A percentile compares a stretch with the other conserved stretches of the same genome.
Conservation (phyloP, 2,329 filamentous ascomycete genomes). For the Gnomoniopsis sp. region DNA sequence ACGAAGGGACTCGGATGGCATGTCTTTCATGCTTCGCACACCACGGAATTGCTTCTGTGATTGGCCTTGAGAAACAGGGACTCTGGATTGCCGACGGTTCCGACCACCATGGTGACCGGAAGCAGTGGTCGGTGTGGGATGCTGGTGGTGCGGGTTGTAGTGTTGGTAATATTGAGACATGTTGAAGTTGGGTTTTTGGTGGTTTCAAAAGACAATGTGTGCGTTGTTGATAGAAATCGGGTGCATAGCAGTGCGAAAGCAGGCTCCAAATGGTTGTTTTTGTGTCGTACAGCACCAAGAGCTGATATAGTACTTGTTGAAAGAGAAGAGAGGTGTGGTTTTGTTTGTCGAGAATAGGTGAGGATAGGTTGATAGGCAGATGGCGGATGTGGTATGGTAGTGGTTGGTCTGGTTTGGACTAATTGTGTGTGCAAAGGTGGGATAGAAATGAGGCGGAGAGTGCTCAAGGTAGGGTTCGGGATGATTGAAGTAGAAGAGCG, state of each 20-base stretch:
- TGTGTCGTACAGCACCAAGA: too few relatives aligned
- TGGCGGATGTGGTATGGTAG: too few relatives aligned
- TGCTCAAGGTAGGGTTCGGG: conserved; percentile 13
- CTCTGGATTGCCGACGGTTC: conserved; percentile 77
- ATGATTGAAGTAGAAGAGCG: conserved; percentile 14
- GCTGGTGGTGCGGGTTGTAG: conserved; percentile 57
- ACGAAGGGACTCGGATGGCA: conserved; percentile 70
- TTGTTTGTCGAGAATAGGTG: too few relatives aligned
- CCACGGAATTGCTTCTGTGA: conserved; percentile 82
- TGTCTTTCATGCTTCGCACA: conserved; percentile 81
- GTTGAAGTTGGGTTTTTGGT: background rate
- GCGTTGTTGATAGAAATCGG: background rate
- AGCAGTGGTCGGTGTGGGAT: conserved; percentile 51
- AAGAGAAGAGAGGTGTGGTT: too few relatives aligned
- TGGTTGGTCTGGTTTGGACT: background rate
- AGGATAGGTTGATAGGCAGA: too few relatives aligned
- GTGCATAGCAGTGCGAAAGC: background rate
- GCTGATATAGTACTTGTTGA: too few relatives aligned
- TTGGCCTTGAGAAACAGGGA: conserved; percentile 72
- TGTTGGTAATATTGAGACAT: conserved; percentile 68
- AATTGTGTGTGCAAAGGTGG: background rate
- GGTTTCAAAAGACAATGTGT: background rate
- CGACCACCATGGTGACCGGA: conserved; percentile 74
- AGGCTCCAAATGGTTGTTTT: too few relatives aligned
- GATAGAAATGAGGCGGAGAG: background rate